Conservation (phyloP, 805 yeast species). For the Cyberlindnera americana region DNA sequence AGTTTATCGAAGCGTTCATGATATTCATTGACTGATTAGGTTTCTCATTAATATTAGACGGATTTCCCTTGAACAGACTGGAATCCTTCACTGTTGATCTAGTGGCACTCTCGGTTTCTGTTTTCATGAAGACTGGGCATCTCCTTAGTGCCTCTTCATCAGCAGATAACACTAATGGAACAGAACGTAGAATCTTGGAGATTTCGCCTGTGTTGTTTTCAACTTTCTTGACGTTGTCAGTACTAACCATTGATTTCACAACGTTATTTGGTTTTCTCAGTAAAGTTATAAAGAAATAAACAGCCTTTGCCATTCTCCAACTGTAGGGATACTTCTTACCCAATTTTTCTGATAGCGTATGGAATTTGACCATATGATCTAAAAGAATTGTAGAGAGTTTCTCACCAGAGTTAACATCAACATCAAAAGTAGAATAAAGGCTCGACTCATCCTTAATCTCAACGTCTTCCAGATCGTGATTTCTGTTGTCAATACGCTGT, state of each 20-base stretch:
- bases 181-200: conserved; percentile 23
- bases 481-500: conserved; percentile 21
- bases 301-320: conserved; percentile 62
- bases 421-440: conserved; percentile 28
- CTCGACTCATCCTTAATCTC: conserved; percentile 21
- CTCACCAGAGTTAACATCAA: conserved; percentile 36
- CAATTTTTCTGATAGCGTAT: conserved; percentile 39
- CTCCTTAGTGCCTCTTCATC: conserved; percentile 21
- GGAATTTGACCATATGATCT: conserved; percentile 40
- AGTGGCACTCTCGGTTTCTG: conserved; percentile 15
- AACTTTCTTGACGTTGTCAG: conserved; percentile 20
- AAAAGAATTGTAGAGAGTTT: conserved; percentile 35
- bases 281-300: conserved; percentile 39
- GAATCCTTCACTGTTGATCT: conserved; percentile 6
- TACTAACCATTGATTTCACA: conserved; percentile 23
- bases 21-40: no score
- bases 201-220: conserved; percentile 24
- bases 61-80: no score
- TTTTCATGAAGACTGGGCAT: conserved; percentile 14
- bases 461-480: conserved; percentile 21
- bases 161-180: conserved; percentile 21
- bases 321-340: conserved; percentile 63
- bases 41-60: neutral
- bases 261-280: conserved; percentile 31
- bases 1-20: no score